Evolutionary conservation across 2,329 filamentous ascomycete genomes (phyloP), one percentile per base, ranked within the genome.

Genomic region (Domatiomyces catenatus): DNA sequence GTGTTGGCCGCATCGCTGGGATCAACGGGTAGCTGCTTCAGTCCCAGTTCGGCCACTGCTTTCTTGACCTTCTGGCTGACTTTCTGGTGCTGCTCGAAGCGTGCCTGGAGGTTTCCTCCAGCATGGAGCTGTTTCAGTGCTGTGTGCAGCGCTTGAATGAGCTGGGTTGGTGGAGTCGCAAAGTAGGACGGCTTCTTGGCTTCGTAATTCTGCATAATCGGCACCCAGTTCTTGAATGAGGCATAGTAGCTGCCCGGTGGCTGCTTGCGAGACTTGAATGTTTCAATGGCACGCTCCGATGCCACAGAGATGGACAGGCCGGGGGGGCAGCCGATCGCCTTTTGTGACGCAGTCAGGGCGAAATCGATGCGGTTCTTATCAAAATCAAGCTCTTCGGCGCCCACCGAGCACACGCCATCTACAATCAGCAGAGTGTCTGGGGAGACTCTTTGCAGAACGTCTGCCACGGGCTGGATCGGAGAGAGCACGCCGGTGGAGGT

Each of bases 121-220:
- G 83, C 75, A 48, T 94, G 77, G 63, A 96, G 92, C 67, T 94
- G 87, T 51, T 75, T 83, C 24, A 98, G 75, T 1, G 88, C 78
- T 7, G 89, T 94, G 75, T 98, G 84, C 36, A 98, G 78, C 46
- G 92, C 92, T 68, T 85, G 90, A 59, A 98, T 76, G 48, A 98
- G 79, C 70, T 98, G 92, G 12, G 92, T 92, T 3, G 89, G 88
- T 0, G 92, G 92, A 1, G 92, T 98, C 39, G 92, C 92, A 64
- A 98, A 98, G 75, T 98, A 98, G 1, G 88, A 94, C 39, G 92
- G 80, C 73, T 96, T 98, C 74, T 89, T 87, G 57, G 87, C 86
- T 72, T 98, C 92, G 69, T 98, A 98, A 72, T 95, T 96, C 72
- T 92, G 81, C 90, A 98, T 96, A 69, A 98, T 92, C 46, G 90